Base-by-base conservation (phyloP, 2,329 filamentous ascomycete genomes). In the Alternaria sp. region DNA sequence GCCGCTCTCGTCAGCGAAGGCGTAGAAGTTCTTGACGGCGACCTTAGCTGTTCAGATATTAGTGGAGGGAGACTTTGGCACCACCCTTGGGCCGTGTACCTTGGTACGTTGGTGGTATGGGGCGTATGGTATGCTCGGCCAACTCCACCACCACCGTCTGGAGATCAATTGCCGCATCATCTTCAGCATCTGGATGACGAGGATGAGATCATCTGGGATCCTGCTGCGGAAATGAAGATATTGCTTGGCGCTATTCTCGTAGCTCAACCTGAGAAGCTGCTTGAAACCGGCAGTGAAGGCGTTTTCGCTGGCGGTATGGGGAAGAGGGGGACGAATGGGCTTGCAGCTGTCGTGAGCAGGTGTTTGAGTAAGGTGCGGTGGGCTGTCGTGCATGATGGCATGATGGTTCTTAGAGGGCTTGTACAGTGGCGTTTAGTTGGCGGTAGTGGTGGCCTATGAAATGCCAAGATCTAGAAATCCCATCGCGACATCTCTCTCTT, bases 331-430 rank as follows among this genome's bases (percentile, higher is more conserved):
- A 87, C 84, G 0, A 83, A 82, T 17, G 86, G 86, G 0, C 64
- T 90, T 49, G 85, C 86, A 0, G 84, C 84, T 62, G 82, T 86
- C 1, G 87, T 89, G 77, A 85, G 85, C 3, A 83, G 85, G 68
- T 82, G 84, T 36, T 69, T 90, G 66, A 84, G 84, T 11, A 87
- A 85, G 59, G 84, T 89, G 1, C 72, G 88, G 55, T 90, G 88
- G 88, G 87, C 86, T 0, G 86, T 90, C 4, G 84, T 90, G 5
- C 86, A 89, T 66, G 86, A 88, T 69, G 87, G 86, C 0, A 87
- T 88, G 79, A 84, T 86, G 65, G 87, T 89, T 4, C 69, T 90
- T 36, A 77, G 75, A 58, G 79, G 79, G 4, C 66, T 82, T 36
- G 79, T 81, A 50, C 77, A 79, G 49, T 80, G 79, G 79, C 70